Percentiles rank a stretch among this genome's conserved stretches.
Conservation (phyloP, 352 stramenopile species). For the Pythium apleroticum region DNA sequence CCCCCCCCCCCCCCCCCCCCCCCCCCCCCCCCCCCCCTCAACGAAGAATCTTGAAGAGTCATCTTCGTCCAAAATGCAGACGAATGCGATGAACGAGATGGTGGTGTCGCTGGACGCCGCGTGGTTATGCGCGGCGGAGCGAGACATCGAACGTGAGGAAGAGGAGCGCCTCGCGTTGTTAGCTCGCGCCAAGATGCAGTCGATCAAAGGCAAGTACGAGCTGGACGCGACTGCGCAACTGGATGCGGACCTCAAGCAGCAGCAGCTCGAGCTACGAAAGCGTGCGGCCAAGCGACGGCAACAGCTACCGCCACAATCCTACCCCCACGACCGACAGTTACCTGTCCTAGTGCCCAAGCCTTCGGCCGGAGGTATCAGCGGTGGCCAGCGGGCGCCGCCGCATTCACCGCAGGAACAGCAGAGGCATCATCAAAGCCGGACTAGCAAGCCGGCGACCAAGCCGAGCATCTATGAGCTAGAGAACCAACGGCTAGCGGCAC, state of each 20-base stretch:
- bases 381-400: neutral
- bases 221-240: constrained; percentile 42
- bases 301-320: neutral
- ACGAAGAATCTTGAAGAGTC: constrained; percentile 28
- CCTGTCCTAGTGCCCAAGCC: constrained; percentile 5
- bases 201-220: constrained; percentile 51
- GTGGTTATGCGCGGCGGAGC: constrained; percentile 59
- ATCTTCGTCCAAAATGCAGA: constrained; percentile 31
- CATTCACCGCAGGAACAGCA: constrained; percentile 35
- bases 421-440: constrained; percentile 22
- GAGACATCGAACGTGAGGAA: constrained; percentile 53
- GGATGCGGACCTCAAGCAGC: constrained; percentile 49
- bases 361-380: no score
- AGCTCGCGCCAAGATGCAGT: constrained; percentile 22
- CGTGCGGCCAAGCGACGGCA: constrained; percentile 11
- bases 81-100: constrained; percentile 28
- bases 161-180: constrained; percentile 31
- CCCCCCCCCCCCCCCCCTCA: no score
- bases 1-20: no score
- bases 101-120: constrained; percentile 47
- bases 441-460: constrained; percentile 4
- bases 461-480: constrained; percentile 58
- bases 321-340: neutral
- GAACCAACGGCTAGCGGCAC: constrained; percentile 48
- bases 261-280: constrained; percentile 35